Percentiles rank a stretch among this genome's conserved stretches.
phyloP scores from a whole-genome alignment of 768 basidiomycete genomes.

The Mycena pura region DNA sequence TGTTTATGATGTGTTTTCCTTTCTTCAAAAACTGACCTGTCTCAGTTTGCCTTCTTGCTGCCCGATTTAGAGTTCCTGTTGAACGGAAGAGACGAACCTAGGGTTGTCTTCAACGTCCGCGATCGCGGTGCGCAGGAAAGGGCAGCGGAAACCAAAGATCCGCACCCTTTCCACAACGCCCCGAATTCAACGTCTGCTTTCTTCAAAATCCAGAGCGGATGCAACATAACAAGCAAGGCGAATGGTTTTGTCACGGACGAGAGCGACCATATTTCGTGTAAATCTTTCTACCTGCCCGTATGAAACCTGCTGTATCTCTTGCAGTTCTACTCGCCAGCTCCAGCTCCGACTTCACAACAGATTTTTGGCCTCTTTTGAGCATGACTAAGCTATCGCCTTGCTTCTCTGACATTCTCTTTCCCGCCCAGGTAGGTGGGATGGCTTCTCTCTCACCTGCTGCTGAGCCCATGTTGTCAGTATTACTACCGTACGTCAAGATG shows the following conservation, averaged over 20 bases:
- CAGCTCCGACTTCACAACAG: conserved; percentile 26
- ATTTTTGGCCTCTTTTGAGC: conserved; percentile 24
- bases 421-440: background rate
- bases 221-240: background rate
- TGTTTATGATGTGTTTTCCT: background rate
- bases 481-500: conserved; percentile 14
- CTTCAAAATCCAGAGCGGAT: conserved; percentile 24
- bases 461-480: conserved; percentile 3
- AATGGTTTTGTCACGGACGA: conserved; percentile 13
- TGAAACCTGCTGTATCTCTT: background rate
- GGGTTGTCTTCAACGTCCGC: conserved; percentile 22
- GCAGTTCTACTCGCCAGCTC: conserved; percentile 21
- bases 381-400: conserved; percentile 24
- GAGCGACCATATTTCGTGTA: conserved; percentile 11
- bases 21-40: background rate
- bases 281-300: background rate
- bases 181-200: conserved; percentile 16
- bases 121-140: background rate
- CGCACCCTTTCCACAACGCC: conserved; percentile 14
- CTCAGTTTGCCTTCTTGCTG: conserved; percentile 14
- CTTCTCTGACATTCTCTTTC: conserved; percentile 28
- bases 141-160: background rate
- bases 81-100: conserved; percentile 29
- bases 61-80: conserved; percentile 25
- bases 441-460: background rate